A percentile compares a stretch with the other conserved stretches of the same genome.
These are phyloP conservation scores for Tuber microsphaerosporum DNA, from an alignment of 495 filamentous ascomycete genomes.

Conservation along the genomic window DNA sequence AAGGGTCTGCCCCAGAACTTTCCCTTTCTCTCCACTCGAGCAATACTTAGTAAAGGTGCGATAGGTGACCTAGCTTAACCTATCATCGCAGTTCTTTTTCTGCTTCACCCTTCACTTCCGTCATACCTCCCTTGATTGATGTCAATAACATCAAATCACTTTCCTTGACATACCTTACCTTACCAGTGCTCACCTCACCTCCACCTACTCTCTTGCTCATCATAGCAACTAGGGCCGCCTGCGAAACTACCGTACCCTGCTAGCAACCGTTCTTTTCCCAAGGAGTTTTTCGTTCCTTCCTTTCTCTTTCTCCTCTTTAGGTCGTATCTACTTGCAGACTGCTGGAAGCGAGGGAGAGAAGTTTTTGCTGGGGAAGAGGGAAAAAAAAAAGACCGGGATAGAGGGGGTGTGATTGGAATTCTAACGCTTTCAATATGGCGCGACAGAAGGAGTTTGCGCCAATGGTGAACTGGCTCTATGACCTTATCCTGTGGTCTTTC, in stretches of 20 bases:
- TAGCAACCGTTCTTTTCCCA: background rate
- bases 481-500: constrained; percentile 62
- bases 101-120: background rate
- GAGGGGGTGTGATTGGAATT: background rate
- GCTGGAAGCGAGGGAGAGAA: background rate
- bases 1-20: background rate
- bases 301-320: background rate
- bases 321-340: background rate
- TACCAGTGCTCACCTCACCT: background rate
- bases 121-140: background rate
- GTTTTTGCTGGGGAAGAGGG: background rate
- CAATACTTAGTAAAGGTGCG: background rate
- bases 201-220: background rate
- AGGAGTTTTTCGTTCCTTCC: background rate
- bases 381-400: background rate
- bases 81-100: background rate
- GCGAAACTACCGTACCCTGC: background rate
- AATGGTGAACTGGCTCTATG: constrained; percentile 59
- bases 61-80: background rate
- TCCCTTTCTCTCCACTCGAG: background rate
- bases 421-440: constrained; percentile 15
- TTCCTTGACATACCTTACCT: background rate
- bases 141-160: background rate
- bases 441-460: constrained; percentile 47
- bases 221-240: background rate